Base-by-base conservation (phyloP, 257 asterid species). In the Jacaranda copaia region DNA sequence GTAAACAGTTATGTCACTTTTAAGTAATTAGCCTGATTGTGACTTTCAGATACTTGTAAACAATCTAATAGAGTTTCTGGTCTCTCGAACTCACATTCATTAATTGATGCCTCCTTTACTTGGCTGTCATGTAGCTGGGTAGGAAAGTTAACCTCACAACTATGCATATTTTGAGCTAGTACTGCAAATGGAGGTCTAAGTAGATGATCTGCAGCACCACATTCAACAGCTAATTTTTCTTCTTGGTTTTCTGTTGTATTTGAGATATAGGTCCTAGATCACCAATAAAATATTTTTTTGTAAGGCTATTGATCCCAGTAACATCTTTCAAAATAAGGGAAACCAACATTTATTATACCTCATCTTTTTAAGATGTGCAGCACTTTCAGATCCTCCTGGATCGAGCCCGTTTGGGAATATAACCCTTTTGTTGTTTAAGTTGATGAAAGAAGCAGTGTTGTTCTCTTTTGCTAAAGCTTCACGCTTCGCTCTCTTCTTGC, bases 391-490 rank as follows among this genome's bases (percentile, higher is more conserved):
- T 75, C 86, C 84, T 71, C 79, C 87, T 69, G 84, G 9, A 74
- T 49, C 78, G 57, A 78, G 46, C 53, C 87, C 91, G 81, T 58
- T 79, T 5, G 91, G 90, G 74, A 90, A 93, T 80, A 93, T 79
- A 55, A 88, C 87, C 87, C 98, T 90, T 88, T 93, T 89, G 87
- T 93, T 92, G 92, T 86, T 90, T 72, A 91, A 83, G 84, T 90
- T 90, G 82, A 92, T 84, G 77, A 75, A 90, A 19, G 94, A 77
- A 72, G 89, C 65, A 66, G 83, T 68, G 80, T 73, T 87, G 81
- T 91, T 93, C 82, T 92, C 97, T 82, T 93, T 96, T 51, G 95
- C 93, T 68, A 93, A 84, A 57, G 95, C 97, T 84, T 93, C 99
- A 36, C 79, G 86, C 79, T 92, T 93, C 57, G 93, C 99, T 79